Evolutionary conservation across 345 rosid species (phyloP).

Genomic region (Salix brachista): DNA sequence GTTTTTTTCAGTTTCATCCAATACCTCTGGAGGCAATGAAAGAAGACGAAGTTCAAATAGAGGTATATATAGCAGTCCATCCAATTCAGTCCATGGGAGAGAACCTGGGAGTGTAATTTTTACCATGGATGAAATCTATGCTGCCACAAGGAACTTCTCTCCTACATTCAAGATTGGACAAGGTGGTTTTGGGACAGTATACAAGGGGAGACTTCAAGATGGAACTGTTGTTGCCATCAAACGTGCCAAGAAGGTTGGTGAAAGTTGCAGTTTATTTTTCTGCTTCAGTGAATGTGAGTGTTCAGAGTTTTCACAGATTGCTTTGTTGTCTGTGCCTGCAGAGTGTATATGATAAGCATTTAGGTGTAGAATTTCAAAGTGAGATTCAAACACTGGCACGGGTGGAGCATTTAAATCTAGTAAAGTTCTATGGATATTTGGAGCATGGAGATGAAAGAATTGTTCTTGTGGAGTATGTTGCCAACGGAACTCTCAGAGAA

Average conservation of each 20-base stretch:
- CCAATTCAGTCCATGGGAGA: constrained; percentile 25
- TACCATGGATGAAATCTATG: constrained; percentile 57
- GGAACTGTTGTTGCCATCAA: constrained; percentile 75
- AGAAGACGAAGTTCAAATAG: constrained; percentile 41
- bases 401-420: constrained; percentile 81
- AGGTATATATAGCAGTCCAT: constrained; percentile 33
- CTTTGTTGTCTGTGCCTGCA: constrained; percentile 31
- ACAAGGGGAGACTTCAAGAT: constrained; percentile 72
- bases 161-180: constrained; percentile 83
- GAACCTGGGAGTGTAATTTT: constrained; percentile 48
- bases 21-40: constrained; percentile 30
- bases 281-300: neutral
- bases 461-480: constrained; percentile 70
- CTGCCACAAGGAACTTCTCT: constrained; percentile 73
- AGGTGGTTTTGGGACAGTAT: constrained; percentile 89
- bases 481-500: constrained; percentile 87
- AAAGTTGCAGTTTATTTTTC: neutral
- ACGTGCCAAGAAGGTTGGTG: constrained; percentile 77
- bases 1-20: constrained; percentile 24
- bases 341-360: constrained; percentile 71
- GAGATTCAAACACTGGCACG: constrained; percentile 70
- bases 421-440: constrained; percentile 67
- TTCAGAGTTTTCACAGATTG: neutral
- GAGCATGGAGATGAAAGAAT: constrained; percentile 68
- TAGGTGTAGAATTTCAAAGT: constrained; percentile 70